Base-by-base conservation (phyloP, 768 basidiomycete species). In the Candolleomyces eurysporus region DNA sequence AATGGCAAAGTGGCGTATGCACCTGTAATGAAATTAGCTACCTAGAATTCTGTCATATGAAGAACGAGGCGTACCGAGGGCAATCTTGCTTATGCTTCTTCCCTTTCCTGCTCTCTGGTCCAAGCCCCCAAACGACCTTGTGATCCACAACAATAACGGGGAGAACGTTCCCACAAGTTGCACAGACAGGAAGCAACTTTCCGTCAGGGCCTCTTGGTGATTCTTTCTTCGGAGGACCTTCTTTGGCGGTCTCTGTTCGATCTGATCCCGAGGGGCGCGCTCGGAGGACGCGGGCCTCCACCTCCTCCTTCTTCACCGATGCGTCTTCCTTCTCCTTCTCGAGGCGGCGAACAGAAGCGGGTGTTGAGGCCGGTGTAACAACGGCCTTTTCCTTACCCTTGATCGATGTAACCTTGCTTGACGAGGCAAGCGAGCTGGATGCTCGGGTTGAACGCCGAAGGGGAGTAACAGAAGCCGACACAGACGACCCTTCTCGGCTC, bases 1-100 rank as follows among this genome's bases (percentile, higher is more conserved):
- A 60, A 93, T 93, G 11, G 88, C 90, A 66, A 79, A 83, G 71
- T 93, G 91, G 19, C 91, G 88, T 73, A 92, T 80, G 70, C 91
- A 93, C 61, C 91, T 92, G 48, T 52, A 32, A 58, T 19, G n/a
- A 57, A 26, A 26, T 26, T 26, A 26, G 26, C 26, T 26, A 50
- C 16, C n/a, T 49, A 9, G 48, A 1, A 16, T 14, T 52, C 21
- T 45, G 17, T 21, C 11, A 21, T 42, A 39, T 22, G 48, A 49
- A 61, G 22, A 52, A 62, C 13, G 48, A 42, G 57, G 75, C 82
- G 64, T 71, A 93, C 91, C 91, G 80, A 59, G 90, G 89, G 72
- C 91, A 93, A 31, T 90, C 88, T 63, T 84, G 83, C 62, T 83
- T 82, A 62, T 86, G 87, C 67, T 83, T 86, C 71, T 82, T 87